phyloP scores from a whole-genome alignment of 768 basidiomycete species.

The Boletus tomentosulus region DNA sequence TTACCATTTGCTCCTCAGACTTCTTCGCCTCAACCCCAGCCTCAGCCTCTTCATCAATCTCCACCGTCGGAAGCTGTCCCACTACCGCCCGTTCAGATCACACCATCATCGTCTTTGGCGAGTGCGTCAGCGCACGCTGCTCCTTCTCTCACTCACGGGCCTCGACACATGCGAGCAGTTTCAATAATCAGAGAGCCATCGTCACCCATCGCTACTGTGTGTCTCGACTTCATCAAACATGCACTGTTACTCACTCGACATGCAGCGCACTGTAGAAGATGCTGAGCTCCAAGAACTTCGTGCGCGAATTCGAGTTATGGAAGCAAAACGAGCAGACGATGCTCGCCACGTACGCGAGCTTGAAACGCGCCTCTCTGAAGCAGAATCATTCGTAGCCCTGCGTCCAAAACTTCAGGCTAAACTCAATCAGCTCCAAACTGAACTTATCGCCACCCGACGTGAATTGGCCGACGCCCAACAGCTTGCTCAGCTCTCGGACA shows the following conservation, averaged over 20 bases:
- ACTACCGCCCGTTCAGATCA: slow-evolving; percentile 14
- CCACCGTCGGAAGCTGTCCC: slow-evolving; percentile 10
- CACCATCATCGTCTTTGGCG: slow-evolving; percentile 14
- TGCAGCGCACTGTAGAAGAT: slow-evolving; percentile 42
- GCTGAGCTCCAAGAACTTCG: slow-evolving; percentile 74
- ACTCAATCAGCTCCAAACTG: slow-evolving; percentile 73
- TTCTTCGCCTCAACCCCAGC: slow-evolving; percentile 28
- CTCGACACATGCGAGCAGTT: slow-evolving; percentile 10
- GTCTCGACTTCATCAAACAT: slow-evolving; percentile 1
- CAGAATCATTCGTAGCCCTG: slow-evolving; percentile 76
- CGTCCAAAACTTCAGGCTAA: slow-evolving; percentile 92
- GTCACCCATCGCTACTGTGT: slow-evolving; percentile 22
- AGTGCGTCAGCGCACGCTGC: slow-evolving; percentile 2
- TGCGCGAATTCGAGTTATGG: slow-evolving; percentile 79
- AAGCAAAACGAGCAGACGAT: slow-evolving; percentile 85
- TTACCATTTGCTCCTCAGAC: slow-evolving; percentile 34
- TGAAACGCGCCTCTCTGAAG: slow-evolving; percentile 79
- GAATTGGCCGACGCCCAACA: slow-evolving; percentile 75
- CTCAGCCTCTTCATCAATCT: slow-evolving; percentile 18
- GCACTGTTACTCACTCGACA: slow-evolving; percentile 7
- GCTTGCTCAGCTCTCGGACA: slow-evolving; percentile 66
- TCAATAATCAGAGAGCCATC: slow-evolving; percentile 27
- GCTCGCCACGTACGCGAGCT: slow-evolving; percentile 78
- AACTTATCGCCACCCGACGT: slow-evolving; percentile 70
- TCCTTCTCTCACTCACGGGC: slow-evolving; percentile 4